phyloP scores from a whole-genome alignment of 805 yeast species.

The Suhomyces prunicola region DNA sequence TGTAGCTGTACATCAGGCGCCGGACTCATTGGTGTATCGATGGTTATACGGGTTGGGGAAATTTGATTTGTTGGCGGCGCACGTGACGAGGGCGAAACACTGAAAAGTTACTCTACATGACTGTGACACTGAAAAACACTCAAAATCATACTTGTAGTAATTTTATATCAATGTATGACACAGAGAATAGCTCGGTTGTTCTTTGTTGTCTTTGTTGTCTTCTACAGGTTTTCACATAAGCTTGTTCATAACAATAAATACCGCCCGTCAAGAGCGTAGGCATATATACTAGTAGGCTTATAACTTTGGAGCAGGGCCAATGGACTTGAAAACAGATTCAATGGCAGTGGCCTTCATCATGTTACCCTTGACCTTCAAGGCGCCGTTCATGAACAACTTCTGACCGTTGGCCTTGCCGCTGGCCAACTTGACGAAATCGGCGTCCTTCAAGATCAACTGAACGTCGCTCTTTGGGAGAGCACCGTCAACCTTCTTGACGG shows the following conservation, averaged over 20 bases:
- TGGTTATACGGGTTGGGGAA: too few relatives aligned
- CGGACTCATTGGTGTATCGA: background rate
- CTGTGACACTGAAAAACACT: too few relatives aligned
- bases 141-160: too few relatives aligned
- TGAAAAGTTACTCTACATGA: too few relatives aligned
- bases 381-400: slow-evolving; percentile 78
- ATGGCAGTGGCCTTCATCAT: slow-evolving; percentile 85
- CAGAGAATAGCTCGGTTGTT: too few relatives aligned
- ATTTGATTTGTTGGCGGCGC: background rate
- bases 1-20: background rate
- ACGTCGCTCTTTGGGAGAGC: slow-evolving; percentile 57
- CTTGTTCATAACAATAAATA: background rate
- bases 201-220: too few relatives aligned
- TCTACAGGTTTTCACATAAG: too few relatives aligned
- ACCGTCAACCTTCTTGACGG: slow-evolving; percentile 39
- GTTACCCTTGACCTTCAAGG: slow-evolving; percentile 83
- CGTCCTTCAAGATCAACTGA: slow-evolving; percentile 60
- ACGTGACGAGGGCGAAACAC: background rate
- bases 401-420: slow-evolving; percentile 82
- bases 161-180: too few relatives aligned
- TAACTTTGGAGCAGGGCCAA: slow-evolving; percentile 45
- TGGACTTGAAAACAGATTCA: slow-evolving; percentile 60
- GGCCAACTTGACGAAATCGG: slow-evolving; percentile 67
- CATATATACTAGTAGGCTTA: slow-evolving; percentile 13
- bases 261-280: slow-evolving; percentile 1